Percentiles rank a stretch among this genome's conserved stretches.
These are phyloP conservation scores for Phialemoniopsis sp. DNA, from an alignment of 2,329 filamentous ascomycete species.

Conservation along the genomic window DNA sequence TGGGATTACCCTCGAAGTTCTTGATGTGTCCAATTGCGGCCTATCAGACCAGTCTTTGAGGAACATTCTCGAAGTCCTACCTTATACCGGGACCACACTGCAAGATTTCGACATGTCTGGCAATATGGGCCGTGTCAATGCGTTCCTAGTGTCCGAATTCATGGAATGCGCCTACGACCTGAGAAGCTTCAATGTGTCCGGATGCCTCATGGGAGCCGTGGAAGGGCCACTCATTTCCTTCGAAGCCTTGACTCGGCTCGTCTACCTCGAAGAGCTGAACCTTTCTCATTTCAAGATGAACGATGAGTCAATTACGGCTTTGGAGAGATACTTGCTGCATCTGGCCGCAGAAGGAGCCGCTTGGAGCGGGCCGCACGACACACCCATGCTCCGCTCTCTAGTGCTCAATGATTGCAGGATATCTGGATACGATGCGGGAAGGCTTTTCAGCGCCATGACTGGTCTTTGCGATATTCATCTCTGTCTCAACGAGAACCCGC, in stretches of 20 bases:
- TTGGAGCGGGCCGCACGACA: slow-evolving; percentile 16
- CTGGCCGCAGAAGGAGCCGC: slow-evolving; percentile 7
- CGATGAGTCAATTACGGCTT: slow-evolving; percentile 3
- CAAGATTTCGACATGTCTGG: slow-evolving; percentile 47
- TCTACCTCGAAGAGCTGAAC: slow-evolving; percentile 49
- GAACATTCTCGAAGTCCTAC: slow-evolving; percentile 44
- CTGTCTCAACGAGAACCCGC: slow-evolving; percentile 45
- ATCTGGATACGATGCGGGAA: slow-evolving; percentile 42
- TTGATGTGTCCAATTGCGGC: slow-evolving; percentile 48
- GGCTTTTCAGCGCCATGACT: slow-evolving; percentile 42
- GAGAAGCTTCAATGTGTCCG: slow-evolving; percentile 43
- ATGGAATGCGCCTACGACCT: slow-evolving; percentile 38
- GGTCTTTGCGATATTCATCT: slow-evolving; percentile 44
- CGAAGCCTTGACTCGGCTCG: slow-evolving; percentile 31
- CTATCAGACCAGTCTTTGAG: slow-evolving; percentile 44
- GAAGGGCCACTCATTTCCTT: slow-evolving; percentile 42
- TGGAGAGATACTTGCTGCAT: slow-evolving; percentile 32
- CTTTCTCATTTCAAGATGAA: slow-evolving; percentile 49
- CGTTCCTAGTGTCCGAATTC: slow-evolving; percentile 38
- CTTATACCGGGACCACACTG: slow-evolving; percentile 26
- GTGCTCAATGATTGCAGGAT: slow-evolving; percentile 49
- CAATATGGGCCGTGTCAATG: slow-evolving; percentile 46
- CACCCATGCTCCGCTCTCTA: slow-evolving; percentile 37
- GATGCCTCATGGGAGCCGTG: slow-evolving; percentile 41
- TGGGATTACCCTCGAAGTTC: slow-evolving; percentile 34